Evolutionary conservation across 2,329 filamentous ascomycete species (phyloP).

Genomic region (Fonsecaea nubica): DNA sequence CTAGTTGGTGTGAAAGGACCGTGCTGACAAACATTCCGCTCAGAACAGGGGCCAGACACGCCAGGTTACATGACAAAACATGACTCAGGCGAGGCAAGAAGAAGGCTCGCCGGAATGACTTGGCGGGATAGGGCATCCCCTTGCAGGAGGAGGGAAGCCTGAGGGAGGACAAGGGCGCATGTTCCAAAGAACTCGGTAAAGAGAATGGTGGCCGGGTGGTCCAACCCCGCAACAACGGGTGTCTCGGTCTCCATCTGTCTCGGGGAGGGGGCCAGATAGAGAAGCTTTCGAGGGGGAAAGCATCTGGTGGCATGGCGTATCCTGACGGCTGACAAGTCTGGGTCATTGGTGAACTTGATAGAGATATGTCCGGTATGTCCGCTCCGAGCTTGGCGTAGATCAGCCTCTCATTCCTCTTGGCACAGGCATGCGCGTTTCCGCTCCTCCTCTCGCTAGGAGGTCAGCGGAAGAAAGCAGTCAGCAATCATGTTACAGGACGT

Average conservation of each 20-base stretch:
- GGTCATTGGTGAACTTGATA: neutral
- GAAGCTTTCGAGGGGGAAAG: no score
- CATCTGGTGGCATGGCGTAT: no score
- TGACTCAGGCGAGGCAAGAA: neutral
- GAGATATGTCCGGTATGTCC: neutral
- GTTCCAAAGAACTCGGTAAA: neutral
- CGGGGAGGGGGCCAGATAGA: neutral
- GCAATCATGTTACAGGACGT: neutral
- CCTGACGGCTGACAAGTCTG: no score
- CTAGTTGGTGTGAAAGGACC: neutral
- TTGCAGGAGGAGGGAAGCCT: neutral
- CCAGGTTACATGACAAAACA: neutral
- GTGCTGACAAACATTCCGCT: neutral
- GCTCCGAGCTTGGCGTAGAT: neutral
- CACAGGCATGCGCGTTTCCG: neutral
- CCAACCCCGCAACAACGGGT: neutral
- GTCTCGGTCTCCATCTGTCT: neutral
- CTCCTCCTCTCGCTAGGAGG: neutral
- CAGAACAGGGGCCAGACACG: neutral
- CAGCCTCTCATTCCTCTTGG: neutral
- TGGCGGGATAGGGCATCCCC: neutral
- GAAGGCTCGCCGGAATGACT: neutral
- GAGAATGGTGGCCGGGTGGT: neutral
- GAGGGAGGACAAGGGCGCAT: neutral
- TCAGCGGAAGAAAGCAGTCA: neutral